Base-by-base conservation (phyloP, 257 asterid species). In the Thymus mandschuricus region DNA sequence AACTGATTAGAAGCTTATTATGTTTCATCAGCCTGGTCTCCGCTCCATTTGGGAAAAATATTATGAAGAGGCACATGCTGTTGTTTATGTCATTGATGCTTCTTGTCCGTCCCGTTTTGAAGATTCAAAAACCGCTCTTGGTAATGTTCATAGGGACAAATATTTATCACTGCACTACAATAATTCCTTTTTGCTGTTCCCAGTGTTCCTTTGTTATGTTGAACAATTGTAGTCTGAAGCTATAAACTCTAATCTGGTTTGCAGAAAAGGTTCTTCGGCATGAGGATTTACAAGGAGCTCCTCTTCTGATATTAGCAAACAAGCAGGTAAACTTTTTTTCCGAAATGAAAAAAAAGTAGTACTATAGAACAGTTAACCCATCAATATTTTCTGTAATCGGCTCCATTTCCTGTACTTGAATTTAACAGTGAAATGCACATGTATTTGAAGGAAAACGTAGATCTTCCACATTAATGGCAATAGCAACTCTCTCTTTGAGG, bases 11-110 rank as follows among this genome's bases (percentile, higher is more conserved):
- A 74, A 61, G 55, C 66, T 48, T 74, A 44, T 64, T 59, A 70
- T 83, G 69, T 73, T 83, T 68, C 77, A 80, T 79, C 85, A 89
- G 97, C 86, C 82, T 83, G 97, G 97, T 73, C 97, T 91, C 81
- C 90, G 95, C 69, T 87, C 97, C 65, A 89, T 91, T 75, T 89
- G 97, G 97, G 97, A 91, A 81, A 89, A 91, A 79, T 91, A 91
- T 75, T 91, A 89, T 71, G 96, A 91, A 78, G 97, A 91, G 86
- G 97, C 97, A 64, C 92, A 89, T 78, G 97, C 97, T 70, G 88
- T 92, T 50, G 67, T 92, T 57, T 92, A 77, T 50, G 92, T 89
- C 52, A 86, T 91, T 6, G 97, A 91, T 78, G 92, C 97, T 72
- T 76, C 92, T 68, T 78, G 83, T 65, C 96, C 96, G 6, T 89